phyloP scores from a whole-genome alignment of 108 stramenopile species.

The Phaeodactylum tricornutum region DNA sequence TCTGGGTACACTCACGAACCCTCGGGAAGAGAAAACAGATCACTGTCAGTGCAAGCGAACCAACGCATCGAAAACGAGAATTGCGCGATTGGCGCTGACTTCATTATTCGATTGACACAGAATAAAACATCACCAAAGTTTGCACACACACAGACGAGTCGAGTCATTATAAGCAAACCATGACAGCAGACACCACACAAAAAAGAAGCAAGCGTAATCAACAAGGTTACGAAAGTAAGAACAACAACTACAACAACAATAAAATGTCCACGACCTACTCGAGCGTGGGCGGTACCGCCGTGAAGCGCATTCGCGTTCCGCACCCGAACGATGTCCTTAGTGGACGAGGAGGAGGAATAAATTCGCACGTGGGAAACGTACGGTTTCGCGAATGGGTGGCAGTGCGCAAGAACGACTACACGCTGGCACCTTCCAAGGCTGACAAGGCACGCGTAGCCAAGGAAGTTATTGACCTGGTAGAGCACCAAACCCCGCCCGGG shows the following conservation, averaged over 20 bases:
- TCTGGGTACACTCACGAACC: too few species aligned
- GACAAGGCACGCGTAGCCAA: constrained; percentile 57
- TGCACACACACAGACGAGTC: too few species aligned
- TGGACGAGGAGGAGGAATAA: constrained; percentile 78
- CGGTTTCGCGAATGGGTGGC: constrained; percentile 65
- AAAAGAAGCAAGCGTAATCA: background rate
- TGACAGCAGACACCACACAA: background rate
- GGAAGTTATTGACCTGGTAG: constrained; percentile 47
- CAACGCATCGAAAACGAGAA: too few species aligned
- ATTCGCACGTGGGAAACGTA: constrained; percentile 60
- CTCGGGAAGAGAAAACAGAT: too few species aligned
- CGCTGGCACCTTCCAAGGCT: constrained; percentile 49
- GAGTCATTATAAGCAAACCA: too few species aligned
- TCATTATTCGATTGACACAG: too few species aligned
- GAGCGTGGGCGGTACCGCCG: background rate
- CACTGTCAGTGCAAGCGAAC: too few species aligned
- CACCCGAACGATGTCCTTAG: constrained; percentile 45
- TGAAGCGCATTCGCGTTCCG: constrained; percentile 6
- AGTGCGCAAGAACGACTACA: constrained; percentile 57
- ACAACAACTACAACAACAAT: constrained; percentile 2
- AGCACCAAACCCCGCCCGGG: constrained; percentile 43
- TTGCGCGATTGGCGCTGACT: too few species aligned
- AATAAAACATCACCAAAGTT: too few species aligned
- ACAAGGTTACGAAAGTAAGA: background rate
- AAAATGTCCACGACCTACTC: background rate